Evolutionary conservation across 306 rosid species (phyloP).

Genomic region (Vachellia pachyceras): DNA sequence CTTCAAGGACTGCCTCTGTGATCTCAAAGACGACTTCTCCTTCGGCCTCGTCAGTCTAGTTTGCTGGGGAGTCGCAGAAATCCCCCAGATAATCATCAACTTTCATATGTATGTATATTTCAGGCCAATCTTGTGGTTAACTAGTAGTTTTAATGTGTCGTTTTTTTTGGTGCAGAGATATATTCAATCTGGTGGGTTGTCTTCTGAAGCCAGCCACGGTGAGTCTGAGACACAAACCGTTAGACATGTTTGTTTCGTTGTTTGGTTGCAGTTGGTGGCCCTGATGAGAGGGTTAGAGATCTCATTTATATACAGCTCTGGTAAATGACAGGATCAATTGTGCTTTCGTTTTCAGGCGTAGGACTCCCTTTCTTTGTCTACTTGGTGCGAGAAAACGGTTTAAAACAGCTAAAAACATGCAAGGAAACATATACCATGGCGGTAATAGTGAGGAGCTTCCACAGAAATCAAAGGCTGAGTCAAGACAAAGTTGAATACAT

Average conservation of each 20-base stretch:
- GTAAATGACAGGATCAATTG: constrained; percentile 47
- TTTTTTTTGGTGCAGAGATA: constrained; percentile 58
- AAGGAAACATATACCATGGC: background rate
- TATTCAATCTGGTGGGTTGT: constrained; percentile 83
- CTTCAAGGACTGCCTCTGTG: constrained; percentile 87
- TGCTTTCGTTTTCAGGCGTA: background rate
- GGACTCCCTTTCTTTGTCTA: background rate
- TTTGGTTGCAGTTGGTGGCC: constrained; percentile 38
- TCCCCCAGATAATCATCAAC: constrained; percentile 91
- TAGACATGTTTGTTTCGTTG: constrained; percentile 2
- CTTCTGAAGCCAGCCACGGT: constrained; percentile 94
- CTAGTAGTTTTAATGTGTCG: background rate
- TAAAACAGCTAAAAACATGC: background rate
- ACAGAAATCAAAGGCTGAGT: background rate
- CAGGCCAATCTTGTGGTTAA: background rate
- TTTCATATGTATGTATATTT: constrained; percentile 30
- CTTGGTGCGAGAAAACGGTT: background rate
- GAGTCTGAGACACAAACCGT: constrained; percentile 1
- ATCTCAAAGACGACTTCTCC: constrained; percentile 61
- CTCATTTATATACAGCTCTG: constrained; percentile 95
- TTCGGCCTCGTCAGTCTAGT: constrained; percentile 70
- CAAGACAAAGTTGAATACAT: background rate
- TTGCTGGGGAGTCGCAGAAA: constrained; percentile 90
- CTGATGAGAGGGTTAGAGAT: constrained; percentile 41
- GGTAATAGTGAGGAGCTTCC: background rate